Conservation (phyloP, 495 filamentous ascomycete genomes). For the Hyaloscypha bicolor region DNA sequence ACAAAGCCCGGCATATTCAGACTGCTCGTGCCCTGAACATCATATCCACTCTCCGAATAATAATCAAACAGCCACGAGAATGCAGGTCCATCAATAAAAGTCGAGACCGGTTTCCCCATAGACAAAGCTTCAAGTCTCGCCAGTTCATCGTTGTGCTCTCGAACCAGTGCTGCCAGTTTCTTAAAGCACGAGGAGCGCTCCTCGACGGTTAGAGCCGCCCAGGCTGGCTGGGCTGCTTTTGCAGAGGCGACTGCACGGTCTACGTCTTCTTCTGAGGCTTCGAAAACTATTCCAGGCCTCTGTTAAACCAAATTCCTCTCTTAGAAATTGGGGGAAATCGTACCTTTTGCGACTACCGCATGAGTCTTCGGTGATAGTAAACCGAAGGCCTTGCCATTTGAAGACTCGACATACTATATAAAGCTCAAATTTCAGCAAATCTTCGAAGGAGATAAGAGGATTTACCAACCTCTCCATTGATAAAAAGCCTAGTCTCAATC, state of each 20-base stretch:
- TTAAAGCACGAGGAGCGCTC: constrained; percentile 69
- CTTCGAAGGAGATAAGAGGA: background rate
- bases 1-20: constrained; percentile 26
- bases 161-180: constrained; percentile 83
- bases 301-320: background rate
- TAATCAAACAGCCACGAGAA: constrained; percentile 34
- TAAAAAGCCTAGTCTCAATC: constrained; percentile 41
- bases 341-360: constrained; percentile 34
- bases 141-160: constrained; percentile 71
- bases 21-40: constrained; percentile 17
- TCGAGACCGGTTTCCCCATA: constrained; percentile 48
- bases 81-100: constrained; percentile 43
- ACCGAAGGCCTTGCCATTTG: constrained; percentile 38
- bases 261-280: constrained; percentile 83
- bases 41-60: constrained; percentile 41
- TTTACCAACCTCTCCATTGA: constrained; percentile 40
- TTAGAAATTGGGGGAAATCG: background rate
- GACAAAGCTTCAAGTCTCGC: constrained; percentile 54
- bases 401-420: constrained; percentile 40
- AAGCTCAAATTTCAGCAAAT: background rate
- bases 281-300: constrained; percentile 58
- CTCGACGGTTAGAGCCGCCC: constrained; percentile 71
- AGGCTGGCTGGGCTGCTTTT: constrained; percentile 78
- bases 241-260: constrained; percentile 71
- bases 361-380: constrained; percentile 39